Evolutionary conservation across 352 stramenopile genomes (phyloP).

Genomic region (Phytophthora fragariaefolia): DNA sequence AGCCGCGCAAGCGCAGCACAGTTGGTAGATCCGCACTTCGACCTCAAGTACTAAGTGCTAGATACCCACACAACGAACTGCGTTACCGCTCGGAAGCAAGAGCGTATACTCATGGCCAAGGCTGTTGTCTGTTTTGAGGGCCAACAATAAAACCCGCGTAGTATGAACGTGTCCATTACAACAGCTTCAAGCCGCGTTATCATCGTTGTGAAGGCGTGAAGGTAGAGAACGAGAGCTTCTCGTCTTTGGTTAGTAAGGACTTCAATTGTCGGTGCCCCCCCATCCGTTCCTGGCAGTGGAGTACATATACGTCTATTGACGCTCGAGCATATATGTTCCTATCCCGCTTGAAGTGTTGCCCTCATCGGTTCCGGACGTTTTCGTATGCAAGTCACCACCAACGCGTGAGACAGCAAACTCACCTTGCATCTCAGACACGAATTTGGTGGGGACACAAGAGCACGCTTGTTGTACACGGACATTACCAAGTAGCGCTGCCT

Average conservation of each 20-base stretch:
- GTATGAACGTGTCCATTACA: conserved; percentile 4
- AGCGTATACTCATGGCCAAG: not conserved
- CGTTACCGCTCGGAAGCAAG: not conserved
- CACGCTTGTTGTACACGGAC: not conserved
- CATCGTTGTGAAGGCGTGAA: conserved; percentile 1
- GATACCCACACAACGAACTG: not conserved
- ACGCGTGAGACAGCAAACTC: no score
- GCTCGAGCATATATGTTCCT: not conserved
- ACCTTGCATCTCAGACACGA: no score
- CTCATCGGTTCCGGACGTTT: no score
- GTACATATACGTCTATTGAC: no score
- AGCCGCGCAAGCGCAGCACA: conserved; percentile 15
- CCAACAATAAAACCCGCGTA: conserved; percentile 13
- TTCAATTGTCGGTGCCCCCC: no score
- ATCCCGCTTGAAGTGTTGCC: no score
- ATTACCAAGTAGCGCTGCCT: not conserved
- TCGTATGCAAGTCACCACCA: no score
- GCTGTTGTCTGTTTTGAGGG: not conserved
- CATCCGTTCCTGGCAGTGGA: no score
- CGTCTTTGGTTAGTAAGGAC: not conserved
- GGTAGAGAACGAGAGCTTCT: not conserved
- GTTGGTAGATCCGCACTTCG: conserved; percentile 17
- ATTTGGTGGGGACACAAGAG: not conserved
- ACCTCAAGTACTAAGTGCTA: not conserved
- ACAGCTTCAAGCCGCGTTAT: conserved; percentile 1